Percentiles rank a stretch among this genome's conserved stretches.
Evolutionary conservation across 495 filamentous ascomycete genomes (phyloP).

Genomic region (Immersiella caudata): DNA sequence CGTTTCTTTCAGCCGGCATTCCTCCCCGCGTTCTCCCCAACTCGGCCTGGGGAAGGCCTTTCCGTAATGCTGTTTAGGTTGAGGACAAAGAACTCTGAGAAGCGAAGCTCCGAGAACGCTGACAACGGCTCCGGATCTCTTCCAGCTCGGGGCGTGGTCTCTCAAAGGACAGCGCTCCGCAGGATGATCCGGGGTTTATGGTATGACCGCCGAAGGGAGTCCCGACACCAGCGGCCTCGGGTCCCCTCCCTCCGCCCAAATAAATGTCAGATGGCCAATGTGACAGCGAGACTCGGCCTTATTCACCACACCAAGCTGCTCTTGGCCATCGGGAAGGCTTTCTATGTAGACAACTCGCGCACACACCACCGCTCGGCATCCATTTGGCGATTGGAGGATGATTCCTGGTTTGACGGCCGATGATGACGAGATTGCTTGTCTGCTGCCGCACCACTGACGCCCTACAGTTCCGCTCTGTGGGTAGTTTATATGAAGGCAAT

Average conservation of each 20-base stretch:
- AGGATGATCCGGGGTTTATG: neutral
- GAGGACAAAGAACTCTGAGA: neutral
- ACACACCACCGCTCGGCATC: conserved; percentile 15
- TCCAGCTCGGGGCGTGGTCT: neutral
- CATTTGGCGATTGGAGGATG: conserved; percentile 12
- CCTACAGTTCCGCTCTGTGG: neutral
- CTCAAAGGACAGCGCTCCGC: neutral
- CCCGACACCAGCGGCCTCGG: conserved; percentile 1
- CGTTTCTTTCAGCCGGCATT: conserved; percentile 15
- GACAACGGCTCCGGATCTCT: neutral
- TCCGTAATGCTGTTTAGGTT: neutral
- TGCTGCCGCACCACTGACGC: neutral
- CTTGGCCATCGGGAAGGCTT: conserved; percentile 16
- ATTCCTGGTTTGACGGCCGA: conserved; percentile 12
- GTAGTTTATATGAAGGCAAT: neutral
- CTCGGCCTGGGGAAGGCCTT: neutral
- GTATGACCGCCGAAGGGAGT: neutral
- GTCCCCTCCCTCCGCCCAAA: conserved; percentile 18
- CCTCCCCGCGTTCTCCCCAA: conserved; percentile 5
- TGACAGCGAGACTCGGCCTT: conserved; percentile 19
- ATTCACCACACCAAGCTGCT: conserved; percentile 5
- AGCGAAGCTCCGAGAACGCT: neutral
- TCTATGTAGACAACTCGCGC: conserved; percentile 4
- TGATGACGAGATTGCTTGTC: conserved; percentile 7
- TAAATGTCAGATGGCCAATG: conserved; percentile 14